Conservation (phyloP, 345 rosid genomes). For the Eucalyptus polybractea region DNA sequence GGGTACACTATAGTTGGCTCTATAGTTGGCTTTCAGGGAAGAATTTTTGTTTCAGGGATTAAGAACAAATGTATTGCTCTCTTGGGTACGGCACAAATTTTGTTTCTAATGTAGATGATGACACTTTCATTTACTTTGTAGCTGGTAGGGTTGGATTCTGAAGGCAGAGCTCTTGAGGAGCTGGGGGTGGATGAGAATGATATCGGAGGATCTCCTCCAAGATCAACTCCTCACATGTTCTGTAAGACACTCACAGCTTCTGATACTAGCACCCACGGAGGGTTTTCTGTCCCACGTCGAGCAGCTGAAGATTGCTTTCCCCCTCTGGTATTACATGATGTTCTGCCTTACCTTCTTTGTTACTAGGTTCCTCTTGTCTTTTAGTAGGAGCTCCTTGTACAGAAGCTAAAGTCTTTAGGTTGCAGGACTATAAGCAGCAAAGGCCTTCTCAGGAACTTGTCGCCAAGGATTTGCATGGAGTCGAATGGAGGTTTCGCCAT, state of each 20-base stretch:
- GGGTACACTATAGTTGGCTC: not conserved
- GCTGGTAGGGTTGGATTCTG: constrained; percentile 34
- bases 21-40: not conserved
- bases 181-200: constrained; percentile 42
- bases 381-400: not conserved
- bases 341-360: not conserved
- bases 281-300: constrained; percentile 85
- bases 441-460: constrained; percentile 89
- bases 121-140: constrained; percentile 12
- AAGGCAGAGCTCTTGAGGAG: constrained; percentile 35
- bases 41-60: not conserved
- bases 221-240: constrained; percentile 75
- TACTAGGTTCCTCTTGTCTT: not conserved
- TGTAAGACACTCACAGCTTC: constrained; percentile 89
- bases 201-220: constrained; percentile 34
- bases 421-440: constrained; percentile 75
- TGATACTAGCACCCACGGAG: constrained; percentile 94
- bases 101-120: not conserved
- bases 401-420: not conserved
- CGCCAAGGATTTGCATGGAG: constrained; percentile 85
- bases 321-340: constrained; percentile 34
- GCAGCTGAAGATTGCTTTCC: constrained; percentile 92
- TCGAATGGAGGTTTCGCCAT: constrained; percentile 84
- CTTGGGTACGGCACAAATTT: not conserved
- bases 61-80: not conserved